Conservation (phyloP, 2,329 filamentous ascomycete species). For the Verticillium klebahnii region DNA sequence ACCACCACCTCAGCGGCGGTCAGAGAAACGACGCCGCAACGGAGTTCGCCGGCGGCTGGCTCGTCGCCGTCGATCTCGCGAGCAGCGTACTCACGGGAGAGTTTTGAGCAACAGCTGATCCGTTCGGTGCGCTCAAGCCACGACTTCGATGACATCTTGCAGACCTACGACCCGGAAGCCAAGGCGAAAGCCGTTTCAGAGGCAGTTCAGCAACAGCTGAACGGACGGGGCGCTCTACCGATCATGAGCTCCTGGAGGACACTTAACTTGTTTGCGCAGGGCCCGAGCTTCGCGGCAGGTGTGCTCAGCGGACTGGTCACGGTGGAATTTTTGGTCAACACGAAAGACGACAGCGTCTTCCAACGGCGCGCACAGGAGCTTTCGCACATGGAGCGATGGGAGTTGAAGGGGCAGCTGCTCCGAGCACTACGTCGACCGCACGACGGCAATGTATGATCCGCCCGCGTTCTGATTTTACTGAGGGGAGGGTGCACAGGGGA, state of each 20-base stretch:
- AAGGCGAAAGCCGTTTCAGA: neutral
- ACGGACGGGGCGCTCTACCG: neutral
- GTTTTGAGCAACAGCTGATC: neutral
- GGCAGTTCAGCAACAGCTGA: neutral
- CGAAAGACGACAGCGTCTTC: constrained; percentile 18
- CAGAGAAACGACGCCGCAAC: neutral
- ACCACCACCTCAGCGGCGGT: neutral
- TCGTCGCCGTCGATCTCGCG: neutral
- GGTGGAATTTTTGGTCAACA: constrained; percentile 21
- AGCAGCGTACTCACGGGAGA: neutral
- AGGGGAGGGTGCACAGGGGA: neutral
- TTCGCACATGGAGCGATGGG: constrained; percentile 16
- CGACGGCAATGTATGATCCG: constrained; percentile 27
- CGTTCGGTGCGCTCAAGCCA: neutral
- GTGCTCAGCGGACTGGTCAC: constrained; percentile 20
- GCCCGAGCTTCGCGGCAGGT: constrained; percentile 25
- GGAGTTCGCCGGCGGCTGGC: neutral
- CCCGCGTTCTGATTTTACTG: neutral
- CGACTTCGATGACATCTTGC: neutral
- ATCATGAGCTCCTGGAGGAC: constrained; percentile 21
- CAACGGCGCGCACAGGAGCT: constrained; percentile 19
- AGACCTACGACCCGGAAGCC: neutral
- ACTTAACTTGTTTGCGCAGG: constrained; percentile 18
- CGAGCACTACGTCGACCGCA: constrained; percentile 12
- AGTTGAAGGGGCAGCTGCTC: constrained; percentile 19